Conservation (phyloP, 176 grass and related monocot genomes). For the Hyparrhenia diplandra region DNA sequence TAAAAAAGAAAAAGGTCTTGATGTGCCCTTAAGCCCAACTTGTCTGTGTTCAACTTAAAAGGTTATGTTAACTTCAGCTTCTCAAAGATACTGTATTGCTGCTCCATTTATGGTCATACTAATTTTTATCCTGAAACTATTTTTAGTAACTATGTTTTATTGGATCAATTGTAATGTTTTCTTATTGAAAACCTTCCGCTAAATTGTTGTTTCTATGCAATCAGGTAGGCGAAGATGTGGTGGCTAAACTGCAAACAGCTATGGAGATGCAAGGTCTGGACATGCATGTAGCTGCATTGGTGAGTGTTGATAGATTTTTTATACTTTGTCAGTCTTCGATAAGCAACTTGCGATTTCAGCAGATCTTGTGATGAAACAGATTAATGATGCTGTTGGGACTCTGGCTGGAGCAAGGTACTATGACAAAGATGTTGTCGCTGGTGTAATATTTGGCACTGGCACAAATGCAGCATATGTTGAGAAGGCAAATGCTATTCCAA, state of each 20-base stretch:
- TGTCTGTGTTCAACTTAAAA: not conserved
- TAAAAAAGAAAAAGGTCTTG: not conserved
- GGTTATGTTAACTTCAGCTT: not conserved
- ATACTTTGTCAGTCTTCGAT: not conserved
- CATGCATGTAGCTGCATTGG: conserved; percentile 80
- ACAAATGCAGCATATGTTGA: conserved; percentile 95
- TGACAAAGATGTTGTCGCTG: conserved; percentile 65
- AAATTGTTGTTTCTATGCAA: conserved; percentile 19
- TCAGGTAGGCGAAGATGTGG: conserved; percentile 81
- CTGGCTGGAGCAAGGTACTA: conserved; percentile 77
- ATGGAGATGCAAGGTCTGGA: conserved; percentile 75
- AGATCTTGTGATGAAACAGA: conserved; percentile 42
- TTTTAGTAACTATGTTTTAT: not conserved
- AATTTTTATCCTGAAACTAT: not conserved
- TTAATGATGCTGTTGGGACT: conserved; percentile 87
- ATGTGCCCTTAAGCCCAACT: not conserved
- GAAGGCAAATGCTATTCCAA: conserved; percentile 56
- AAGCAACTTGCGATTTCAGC: not conserved
- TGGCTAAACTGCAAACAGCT: conserved; percentile 55
- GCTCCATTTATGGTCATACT: not conserved
- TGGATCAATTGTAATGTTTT: not conserved
- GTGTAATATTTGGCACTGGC: conserved; percentile 90
- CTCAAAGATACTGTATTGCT: not conserved
- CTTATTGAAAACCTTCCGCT: not conserved
- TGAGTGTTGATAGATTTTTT: conserved; percentile 12